These are phyloP conservation scores for Prunus padus DNA, from an alignment of 306 rosid species.

Conservation along the genomic window DNA sequence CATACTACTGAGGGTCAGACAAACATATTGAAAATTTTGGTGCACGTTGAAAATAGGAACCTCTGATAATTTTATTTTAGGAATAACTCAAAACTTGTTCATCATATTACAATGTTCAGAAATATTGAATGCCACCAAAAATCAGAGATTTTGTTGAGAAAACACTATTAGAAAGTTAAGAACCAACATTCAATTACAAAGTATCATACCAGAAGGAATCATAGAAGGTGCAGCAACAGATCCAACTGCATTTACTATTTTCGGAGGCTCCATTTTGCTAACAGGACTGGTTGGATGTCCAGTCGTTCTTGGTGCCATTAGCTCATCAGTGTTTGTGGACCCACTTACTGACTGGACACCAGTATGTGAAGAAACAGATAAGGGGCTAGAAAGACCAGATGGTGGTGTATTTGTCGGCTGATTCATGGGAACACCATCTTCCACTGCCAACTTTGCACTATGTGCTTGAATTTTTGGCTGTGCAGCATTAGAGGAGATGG, in stretches of 20 bases:
- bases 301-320: constrained; percentile 48
- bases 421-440: constrained; percentile 44
- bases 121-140: neutral
- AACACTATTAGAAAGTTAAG: neutral
- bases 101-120: neutral
- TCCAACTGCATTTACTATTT: constrained; percentile 32
- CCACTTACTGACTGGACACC: constrained; percentile 75
- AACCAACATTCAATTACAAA: neutral
- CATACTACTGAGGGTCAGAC: too few species aligned
- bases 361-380: constrained; percentile 72
- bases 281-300: constrained; percentile 47
- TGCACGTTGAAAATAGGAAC: neutral
- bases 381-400: constrained; percentile 63
- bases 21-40: neutral
- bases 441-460: constrained; percentile 43
- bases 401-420: constrained; percentile 40
- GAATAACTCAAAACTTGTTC: neutral
- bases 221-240: constrained; percentile 44
- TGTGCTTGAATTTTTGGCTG: constrained; percentile 50
- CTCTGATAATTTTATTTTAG: neutral
- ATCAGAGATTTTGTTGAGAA: neutral
- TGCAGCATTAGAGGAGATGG: constrained; percentile 36
- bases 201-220: constrained; percentile 65
- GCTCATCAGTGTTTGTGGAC: constrained; percentile 78
- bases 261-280: constrained; percentile 59